Evolutionary conservation across 768 basidiomycete genomes (phyloP), one percentile per base, ranked within the genome.

Genomic region (Gymnopilus dilepis): DNA sequence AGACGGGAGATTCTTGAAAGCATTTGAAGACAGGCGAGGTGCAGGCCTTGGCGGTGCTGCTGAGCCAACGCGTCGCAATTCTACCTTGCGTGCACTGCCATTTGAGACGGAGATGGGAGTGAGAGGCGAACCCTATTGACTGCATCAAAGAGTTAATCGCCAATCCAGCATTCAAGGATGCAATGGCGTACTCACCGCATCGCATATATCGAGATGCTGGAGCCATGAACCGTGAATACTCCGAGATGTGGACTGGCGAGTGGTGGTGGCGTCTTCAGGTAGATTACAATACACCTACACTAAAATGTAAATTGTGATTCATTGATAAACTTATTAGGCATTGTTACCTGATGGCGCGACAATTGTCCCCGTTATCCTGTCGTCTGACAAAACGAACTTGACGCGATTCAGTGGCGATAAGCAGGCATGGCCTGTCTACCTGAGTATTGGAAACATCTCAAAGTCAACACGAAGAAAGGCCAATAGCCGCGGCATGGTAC

Each of bases 361-460:
- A 1, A 52, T 78, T 3, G 70, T 72, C 2, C 76, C 78, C 0
- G 52, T 82, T 0, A 80, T 82, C 21, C 57, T 81, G 0, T 66
- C 77, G 54, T 70, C 71, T 0, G 72, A 76, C 33, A 76, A 76
- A 30, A 74, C 73, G 0, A 37, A 67, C n/a, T 48, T 82, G 0
- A 72, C 76, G 0, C 47, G 65, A 0, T 78, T 80, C 55, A 21
- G 64, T 3, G 75, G 78, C 1, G 74, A 80, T 58, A 77, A 81
- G 60, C 51, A 54, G 19, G 75, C 78, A n/a, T 80, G 77, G 73
- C 80, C 79, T 1, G 72, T 83, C 0, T 82, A 83, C 56, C 61
- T 82, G 0, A 73, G 76, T 0, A 71, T 80, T 42, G 78, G 76
- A 0, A 80, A 81, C 50, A 72, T 81, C 8, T 19, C 50, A 0